Evolutionary conservation across 345 rosid genomes (phyloP), one percentile per base, ranked within the genome.

Genomic region (Brassica nigra): DNA sequence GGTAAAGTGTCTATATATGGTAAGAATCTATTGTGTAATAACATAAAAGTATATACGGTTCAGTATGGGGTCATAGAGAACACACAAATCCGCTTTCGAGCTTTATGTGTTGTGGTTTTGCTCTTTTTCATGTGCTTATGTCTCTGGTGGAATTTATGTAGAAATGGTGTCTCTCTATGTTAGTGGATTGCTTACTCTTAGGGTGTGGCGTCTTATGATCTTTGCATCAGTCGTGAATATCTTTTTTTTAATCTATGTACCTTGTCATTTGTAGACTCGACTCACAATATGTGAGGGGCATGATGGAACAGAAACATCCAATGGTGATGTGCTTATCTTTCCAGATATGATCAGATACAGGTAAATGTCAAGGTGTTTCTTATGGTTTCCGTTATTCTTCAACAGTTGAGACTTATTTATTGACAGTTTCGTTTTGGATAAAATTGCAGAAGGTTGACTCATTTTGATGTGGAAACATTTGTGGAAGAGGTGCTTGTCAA

Each of bases 321-420:
- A 95, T 80, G 99, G 99, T 12, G 99, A 95, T 85, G 96, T 95
- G 14, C 86, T 93, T 72, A 93, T 95, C 66, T 95, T 95, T 81
- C 99, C 99, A 31, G 99, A 95, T 84, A 91, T 95, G 98, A 84
- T 91, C 80, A 89, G 97, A 93, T 95, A 95, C 88, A 91, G 99
- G 99, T 89, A 73, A 71, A 64, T 66, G 62, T 57, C 66, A 1
- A 28, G 12, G 39, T 16, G 5, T 52, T 28, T 57, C 29, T 70
- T 66, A 18, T 42, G 31, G 33, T 62, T 68, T 62, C 27, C 15
- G 11, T 30, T 31, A 18, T 44, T 76, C 65, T 78, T 39, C 54
- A 62, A 49, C 55, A 65, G 30, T 23, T 2, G 27, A 66, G 70
- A 18, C 78, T 66, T 79, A 54, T 64, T 69, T 55, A 67, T 52